Evolutionary conservation across 345 rosid genomes (phyloP).

Genomic region (Rhodamnia rubescens): DNA sequence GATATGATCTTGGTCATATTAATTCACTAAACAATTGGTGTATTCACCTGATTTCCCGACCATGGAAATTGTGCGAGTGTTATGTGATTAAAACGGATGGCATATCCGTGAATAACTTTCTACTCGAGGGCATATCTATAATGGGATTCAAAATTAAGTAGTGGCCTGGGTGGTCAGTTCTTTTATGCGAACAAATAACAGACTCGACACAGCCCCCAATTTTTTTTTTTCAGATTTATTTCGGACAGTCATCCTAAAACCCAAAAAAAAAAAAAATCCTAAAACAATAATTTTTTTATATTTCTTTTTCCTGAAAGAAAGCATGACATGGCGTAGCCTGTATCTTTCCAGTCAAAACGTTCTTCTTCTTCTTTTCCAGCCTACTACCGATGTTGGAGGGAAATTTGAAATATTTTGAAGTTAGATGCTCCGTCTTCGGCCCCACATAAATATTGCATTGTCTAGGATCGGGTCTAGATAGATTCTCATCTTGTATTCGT

Average conservation of each 20-base stretch:
- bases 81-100: not conserved
- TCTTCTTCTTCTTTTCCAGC: not conserved
- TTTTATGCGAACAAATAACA: not conserved
- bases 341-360: not conserved
- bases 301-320: not conserved
- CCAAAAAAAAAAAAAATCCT: not conserved
- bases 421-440: not conserved
- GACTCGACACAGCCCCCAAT: not conserved
- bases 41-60: not conserved
- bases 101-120: not conserved
- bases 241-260: not conserved
- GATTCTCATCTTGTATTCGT: not conserved
- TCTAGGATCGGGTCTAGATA: not conserved
- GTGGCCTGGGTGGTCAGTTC: not conserved
- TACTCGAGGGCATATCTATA: not conserved
- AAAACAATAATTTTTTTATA: not conserved
- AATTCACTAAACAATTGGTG: not conserved
- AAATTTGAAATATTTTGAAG: not conserved
- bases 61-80: not conserved
- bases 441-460: not conserved
- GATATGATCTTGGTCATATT: not conserved
- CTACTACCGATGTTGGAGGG: not conserved
- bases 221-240: not conserved
- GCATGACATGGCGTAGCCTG: not conserved
- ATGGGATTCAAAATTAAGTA: not conserved